Base-by-base conservation (phyloP, 73 alveolate species). In the Symbiodinium natans region DNA sequence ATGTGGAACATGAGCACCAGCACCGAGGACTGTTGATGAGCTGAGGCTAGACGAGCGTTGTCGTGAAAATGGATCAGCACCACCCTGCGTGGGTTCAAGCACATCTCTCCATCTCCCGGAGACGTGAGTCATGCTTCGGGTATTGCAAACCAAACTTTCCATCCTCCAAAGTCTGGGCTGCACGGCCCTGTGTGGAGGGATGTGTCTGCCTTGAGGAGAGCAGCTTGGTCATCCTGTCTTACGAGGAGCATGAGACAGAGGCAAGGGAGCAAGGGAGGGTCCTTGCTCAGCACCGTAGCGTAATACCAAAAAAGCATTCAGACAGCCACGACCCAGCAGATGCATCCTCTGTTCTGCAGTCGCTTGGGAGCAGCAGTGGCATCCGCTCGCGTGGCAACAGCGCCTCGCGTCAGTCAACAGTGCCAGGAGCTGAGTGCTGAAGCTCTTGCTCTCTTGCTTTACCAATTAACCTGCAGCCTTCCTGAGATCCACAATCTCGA, bases 1-100 rank as follows among this genome's bases (percentile, higher is more conserved):
- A 90, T 90, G 97, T 90, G 97, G 97, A 73, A 73, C 52, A 21
- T 90, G 88, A 90, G 97, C 97, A 90, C 97, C 75, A 90, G 97
- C 88, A 90, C 75, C 31, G 97, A 90, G 97, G 97, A 59, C 84
- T 15, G 29, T 2, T 31, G 75, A 56, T 56, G 75, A 56, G 75
- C n/a, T n/a, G n/a, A n/a, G n/a, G n/a, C n/a, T n/a, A n/a, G n/a
- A n/a, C n/a, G n/a, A n/a, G n/a, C n/a, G n/a, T n/a, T n/a, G n/a
- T n/a, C n/a, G n/a, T n/a, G n/a, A n/a, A n/a, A n/a, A n/a, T n/a
- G n/a, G n/a, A n/a, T n/a, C n/a, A n/a, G n/a, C n/a, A n/a, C n/a
- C n/a, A n/a, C n/a, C n/a, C n/a, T n/a, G n/a, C n/a, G n/a, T n/a
- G 75, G 75, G 31, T 56, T 56, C 27, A 56, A 56, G 17, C 75